Base-by-base conservation (phyloP, 371 early-diverging fungal species). In the Zychaea mexicana region DNA sequence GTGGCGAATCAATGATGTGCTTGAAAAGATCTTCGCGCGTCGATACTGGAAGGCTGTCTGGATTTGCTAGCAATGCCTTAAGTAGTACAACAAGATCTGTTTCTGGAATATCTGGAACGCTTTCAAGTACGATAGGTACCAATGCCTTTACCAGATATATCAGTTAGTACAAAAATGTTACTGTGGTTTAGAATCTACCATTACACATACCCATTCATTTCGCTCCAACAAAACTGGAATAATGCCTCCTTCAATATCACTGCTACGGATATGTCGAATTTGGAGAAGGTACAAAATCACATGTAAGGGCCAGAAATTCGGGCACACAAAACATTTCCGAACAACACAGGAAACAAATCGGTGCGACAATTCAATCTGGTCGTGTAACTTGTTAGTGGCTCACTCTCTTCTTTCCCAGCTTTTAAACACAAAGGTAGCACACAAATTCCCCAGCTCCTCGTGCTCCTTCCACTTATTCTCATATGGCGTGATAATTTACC, bases 41-140 rank as follows among this genome's bases (percentile, higher is more conserved):
- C 2, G n/a, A 12, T 22, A 2, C 6, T 65, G 52, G 42, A 74
- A 76, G 45, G 76, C 71, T 24, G n/a, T 64, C 60, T 12, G 65
- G 45, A 19, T 66, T 36, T 24, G 56, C 46, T 21, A 72, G 52
- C 32, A 72, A 54, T n/a, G 70, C 69, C 58, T 68, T 70, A 61
- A 88, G 65, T 33, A 85, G 65, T 28, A 66, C 52, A 22, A 88
- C 67, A 42, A 85, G 66, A 49, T 85, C 86, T 39, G 64, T 64
- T 70, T 88, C 88, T 24, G 88, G 85, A 42, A 88, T 81, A 78
- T 88, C 88, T 13, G 75, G 55, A 13, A 87, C 70, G n/a, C 69
- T 69, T 60, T 74, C 78, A 33, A 88, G 69, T 7, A 81, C 79
- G 57, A 83, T 39, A 58, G 83, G 78, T 12, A 88, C 47, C 30